Conservation (phyloP, 2,329 filamentous ascomycete genomes). For the Aspergillus sp. region DNA sequence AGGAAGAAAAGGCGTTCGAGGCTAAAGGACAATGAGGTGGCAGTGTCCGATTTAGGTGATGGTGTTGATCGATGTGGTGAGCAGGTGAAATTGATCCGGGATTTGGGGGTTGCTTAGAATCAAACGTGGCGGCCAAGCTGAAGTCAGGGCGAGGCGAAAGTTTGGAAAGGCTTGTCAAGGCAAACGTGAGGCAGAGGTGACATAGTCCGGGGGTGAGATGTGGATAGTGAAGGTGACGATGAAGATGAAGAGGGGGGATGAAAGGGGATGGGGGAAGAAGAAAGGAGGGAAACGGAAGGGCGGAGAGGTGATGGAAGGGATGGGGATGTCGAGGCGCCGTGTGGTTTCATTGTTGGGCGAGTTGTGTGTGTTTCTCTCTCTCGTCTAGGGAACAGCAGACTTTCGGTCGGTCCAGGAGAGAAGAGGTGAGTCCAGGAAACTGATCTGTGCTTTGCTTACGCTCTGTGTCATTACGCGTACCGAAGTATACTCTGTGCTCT, state of each 20-base stretch:
- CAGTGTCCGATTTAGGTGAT: constrained; percentile 18
- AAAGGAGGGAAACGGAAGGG: constrained; percentile 21
- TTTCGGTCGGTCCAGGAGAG: constrained; percentile 28
- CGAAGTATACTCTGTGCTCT: constrained; percentile 16
- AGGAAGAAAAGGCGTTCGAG: not conserved
- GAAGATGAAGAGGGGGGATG: constrained; percentile 22
- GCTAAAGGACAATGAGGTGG: constrained; percentile 12
- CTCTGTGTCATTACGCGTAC: constrained; percentile 11
- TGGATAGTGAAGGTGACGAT: constrained; percentile 19
- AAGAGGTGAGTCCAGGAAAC: constrained; percentile 10
- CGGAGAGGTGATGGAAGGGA: constrained; percentile 33
- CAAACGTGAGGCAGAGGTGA: constrained; percentile 32
- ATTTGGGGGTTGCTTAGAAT: constrained; percentile 19
- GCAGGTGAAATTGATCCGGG: constrained; percentile 19
- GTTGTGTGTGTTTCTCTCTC: constrained; percentile 29
- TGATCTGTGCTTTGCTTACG: not conserved
- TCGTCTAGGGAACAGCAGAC: constrained; percentile 32
- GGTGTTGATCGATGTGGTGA: constrained; percentile 26
- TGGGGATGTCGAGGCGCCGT: constrained; percentile 30
- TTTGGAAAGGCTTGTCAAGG: constrained; percentile 31
- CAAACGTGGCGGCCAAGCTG: constrained; percentile 29
- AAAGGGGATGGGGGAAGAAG: constrained; percentile 24
- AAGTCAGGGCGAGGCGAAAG: constrained; percentile 40
- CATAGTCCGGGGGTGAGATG: constrained; percentile 35
- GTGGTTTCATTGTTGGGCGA: constrained; percentile 38